Conservation (phyloP, 768 basidiomycete genomes). For the Crassisporium funariophilum region DNA sequence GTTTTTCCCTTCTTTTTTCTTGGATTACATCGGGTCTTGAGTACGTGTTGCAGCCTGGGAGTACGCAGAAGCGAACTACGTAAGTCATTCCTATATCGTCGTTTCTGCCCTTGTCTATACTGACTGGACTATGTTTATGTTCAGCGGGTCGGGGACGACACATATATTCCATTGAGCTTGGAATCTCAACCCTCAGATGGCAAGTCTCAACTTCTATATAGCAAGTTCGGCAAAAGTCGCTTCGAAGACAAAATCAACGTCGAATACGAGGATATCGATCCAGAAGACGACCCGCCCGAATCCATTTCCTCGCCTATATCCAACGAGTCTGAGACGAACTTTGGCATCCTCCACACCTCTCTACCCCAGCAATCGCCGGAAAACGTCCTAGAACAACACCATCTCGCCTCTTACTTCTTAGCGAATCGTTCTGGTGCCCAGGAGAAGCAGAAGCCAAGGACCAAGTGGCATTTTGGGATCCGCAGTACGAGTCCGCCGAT, state of each 20-base stretch:
- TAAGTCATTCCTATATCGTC: too few relatives aligned
- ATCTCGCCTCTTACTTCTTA: conserved; percentile 69
- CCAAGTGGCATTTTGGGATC: conserved; percentile 98
- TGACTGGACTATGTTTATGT: too few relatives aligned
- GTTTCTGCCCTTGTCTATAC: too few relatives aligned
- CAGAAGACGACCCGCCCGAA: conserved; percentile 41
- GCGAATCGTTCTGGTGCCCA: conserved; percentile 48
- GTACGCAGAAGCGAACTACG: conserved; percentile 84
- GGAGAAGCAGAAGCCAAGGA: conserved; percentile 74
- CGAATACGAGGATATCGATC: conserved; percentile 65
- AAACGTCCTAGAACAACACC: conserved; percentile 61
- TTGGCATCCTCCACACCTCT: conserved; percentile 85
- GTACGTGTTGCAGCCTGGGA: conserved; percentile 55
- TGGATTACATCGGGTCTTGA: not conserved
- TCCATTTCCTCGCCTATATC: conserved; percentile 20
- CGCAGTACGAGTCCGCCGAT: conserved; percentile 92
- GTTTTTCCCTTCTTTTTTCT: conserved; percentile 32
- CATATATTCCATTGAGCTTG: conserved; percentile 51
- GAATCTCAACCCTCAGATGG: conserved; percentile 65
- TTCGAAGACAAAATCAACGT: conserved; percentile 76
- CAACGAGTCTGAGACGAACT: conserved; percentile 20
- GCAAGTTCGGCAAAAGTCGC: conserved; percentile 75
- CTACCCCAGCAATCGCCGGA: conserved; percentile 71
- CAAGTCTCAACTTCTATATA: conserved; percentile 60
- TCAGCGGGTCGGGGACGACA: too few relatives aligned